phyloP scores from a whole-genome alignment of 2,329 filamentous ascomycete genomes.

The Calonectria leucothoes region DNA sequence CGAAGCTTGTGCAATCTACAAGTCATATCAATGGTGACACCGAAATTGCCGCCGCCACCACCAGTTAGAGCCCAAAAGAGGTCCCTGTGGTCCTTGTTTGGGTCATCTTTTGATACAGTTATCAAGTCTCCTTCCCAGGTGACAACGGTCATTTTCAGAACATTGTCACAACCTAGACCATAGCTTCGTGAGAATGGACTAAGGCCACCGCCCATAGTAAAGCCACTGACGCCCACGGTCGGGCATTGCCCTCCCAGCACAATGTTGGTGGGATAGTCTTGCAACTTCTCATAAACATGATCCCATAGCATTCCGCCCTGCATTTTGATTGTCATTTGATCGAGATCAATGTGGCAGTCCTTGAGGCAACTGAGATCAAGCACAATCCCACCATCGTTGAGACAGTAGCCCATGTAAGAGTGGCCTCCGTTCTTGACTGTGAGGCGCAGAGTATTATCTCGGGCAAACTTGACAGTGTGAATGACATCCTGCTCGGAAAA shows the following conservation, averaged over 20 bases:
- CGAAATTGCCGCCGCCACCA: neutral
- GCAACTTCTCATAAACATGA: neutral
- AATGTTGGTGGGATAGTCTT: neutral
- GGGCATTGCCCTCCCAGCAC: neutral
- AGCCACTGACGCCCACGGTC: neutral
- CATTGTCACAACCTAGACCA: neutral
- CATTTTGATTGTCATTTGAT: neutral
- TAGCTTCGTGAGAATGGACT: neutral
- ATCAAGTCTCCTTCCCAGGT: neutral
- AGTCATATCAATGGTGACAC: neutral
- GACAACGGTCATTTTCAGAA: neutral
- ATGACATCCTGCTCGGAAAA: neutral
- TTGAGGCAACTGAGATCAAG: neutral
- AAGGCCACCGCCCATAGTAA: neutral
- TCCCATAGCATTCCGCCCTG: neutral
- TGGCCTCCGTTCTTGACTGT: neutral
- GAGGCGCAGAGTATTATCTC: neutral
- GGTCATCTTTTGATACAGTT: neutral
- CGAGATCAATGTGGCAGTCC: neutral
- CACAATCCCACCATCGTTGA: neutral
- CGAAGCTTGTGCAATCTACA: neutral
- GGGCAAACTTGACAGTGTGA: neutral
- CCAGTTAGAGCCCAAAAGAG: neutral
- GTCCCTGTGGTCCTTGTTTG: neutral
- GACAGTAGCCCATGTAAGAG: neutral